These are phyloP conservation scores for Iris pallida DNA, from an alignment of 116 monocot genomes.

Conservation along the genomic window DNA sequence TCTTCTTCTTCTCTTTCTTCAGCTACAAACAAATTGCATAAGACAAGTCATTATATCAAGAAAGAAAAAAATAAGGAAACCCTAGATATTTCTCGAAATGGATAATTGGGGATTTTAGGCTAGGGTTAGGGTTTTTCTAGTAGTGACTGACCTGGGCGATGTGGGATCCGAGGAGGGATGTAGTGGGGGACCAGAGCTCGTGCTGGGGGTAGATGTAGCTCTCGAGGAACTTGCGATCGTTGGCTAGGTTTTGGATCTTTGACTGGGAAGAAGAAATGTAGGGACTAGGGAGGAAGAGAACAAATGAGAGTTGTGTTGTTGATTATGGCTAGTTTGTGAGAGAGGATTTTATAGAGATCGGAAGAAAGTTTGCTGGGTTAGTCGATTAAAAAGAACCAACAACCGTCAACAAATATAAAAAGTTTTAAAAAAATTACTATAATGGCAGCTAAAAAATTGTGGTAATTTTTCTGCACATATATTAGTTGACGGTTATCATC, in stretches of 20 bases:
- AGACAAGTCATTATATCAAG: neutral
- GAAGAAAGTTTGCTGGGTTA: too few species aligned
- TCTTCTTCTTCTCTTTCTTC: conserved; percentile 35
- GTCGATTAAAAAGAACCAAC: too few species aligned
- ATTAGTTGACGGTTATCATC: too few species aligned
- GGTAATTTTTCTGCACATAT: too few species aligned
- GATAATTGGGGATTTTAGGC: neutral
- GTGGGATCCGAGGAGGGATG: conserved; percentile 20
- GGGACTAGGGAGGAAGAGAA: too few species aligned
- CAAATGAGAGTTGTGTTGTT: too few species aligned
- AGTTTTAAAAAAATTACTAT: too few species aligned
- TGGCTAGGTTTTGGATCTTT: conserved; percentile 29
- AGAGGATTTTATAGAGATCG: too few species aligned
- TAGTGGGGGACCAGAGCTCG: conserved; percentile 6
- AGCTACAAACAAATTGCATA: conserved; percentile 16
- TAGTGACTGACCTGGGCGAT: conserved; percentile 20
- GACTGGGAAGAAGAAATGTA: too few species aligned
- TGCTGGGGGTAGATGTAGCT: conserved; percentile 20
- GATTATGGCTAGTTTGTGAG: too few species aligned
- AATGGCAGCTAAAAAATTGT: too few species aligned
- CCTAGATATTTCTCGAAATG: neutral
- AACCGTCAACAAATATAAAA: too few species aligned
- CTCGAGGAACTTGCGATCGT: conserved; percentile 28
- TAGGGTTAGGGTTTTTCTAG: conserved; percentile 10
- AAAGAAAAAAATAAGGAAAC: conserved; percentile 2